These are phyloP conservation scores for Erodium moschatum DNA, from an alignment of 441 rosid species.

Conservation along the genomic window DNA sequence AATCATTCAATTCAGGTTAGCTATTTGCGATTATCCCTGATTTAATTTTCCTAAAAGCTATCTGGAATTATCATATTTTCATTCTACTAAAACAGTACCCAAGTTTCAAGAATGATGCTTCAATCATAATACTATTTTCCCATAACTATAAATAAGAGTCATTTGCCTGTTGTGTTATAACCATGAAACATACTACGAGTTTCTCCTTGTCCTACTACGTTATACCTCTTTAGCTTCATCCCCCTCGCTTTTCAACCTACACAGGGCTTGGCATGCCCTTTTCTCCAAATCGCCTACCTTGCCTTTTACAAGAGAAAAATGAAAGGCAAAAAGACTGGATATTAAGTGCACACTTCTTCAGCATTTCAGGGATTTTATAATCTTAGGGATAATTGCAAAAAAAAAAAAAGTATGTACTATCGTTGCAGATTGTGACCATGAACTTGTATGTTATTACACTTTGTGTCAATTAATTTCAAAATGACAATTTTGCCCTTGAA, in stretches of 20 bases:
- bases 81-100: constrained; percentile 9
- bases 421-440: too few species aligned
- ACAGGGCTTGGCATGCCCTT: constrained; percentile 58
- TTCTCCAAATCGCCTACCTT: constrained; percentile 51
- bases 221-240: constrained; percentile 63
- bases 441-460: too few species aligned
- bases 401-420: too few species aligned
- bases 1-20: too few species aligned
- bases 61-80: background rate
- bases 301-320: constrained; percentile 30
- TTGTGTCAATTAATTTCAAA: too few species aligned
- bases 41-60: too few species aligned
- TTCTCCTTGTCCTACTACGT: constrained; percentile 9
- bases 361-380: too few species aligned
- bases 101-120: constrained; percentile 11
- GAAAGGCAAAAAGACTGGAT: constrained; percentile 9
- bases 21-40: too few species aligned
- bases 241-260: constrained; percentile 60
- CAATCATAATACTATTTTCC: background rate
- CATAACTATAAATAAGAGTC: background rate
- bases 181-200: background rate
- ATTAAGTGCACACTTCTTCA: background rate
- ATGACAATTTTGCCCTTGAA: too few species aligned
- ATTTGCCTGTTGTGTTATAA: background rate
- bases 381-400: too few species aligned